These are phyloP conservation scores for Schrenkiella parvula DNA, from an alignment of 345 rosid species.

Conservation along the genomic window DNA sequence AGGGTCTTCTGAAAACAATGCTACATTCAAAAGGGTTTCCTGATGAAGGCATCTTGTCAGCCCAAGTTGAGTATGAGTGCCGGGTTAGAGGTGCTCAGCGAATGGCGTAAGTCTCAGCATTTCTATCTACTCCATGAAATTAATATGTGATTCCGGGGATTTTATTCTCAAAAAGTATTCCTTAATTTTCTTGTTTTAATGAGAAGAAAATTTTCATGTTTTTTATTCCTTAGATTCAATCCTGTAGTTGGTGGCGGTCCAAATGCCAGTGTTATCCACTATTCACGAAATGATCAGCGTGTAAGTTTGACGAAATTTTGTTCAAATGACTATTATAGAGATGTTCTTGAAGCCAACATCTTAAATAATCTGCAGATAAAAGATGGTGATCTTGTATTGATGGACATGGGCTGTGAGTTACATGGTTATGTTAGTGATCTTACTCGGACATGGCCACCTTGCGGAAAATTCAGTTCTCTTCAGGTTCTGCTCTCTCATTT, in stretches of 20 bases:
- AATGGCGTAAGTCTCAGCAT: conserved; percentile 73
- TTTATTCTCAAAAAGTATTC: not conserved
- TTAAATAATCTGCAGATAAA: conserved; percentile 49
- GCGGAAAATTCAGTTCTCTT: conserved; percentile 68
- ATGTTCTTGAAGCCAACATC: conserved; percentile 18
- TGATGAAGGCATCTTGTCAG: conserved; percentile 67
- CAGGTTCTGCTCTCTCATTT: conserved; percentile 38
- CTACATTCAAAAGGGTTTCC: conserved; percentile 75
- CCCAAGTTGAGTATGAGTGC: conserved; percentile 91
- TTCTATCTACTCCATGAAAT: not conserved
- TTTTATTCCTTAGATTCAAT: conserved; percentile 55
- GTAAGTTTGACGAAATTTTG: conserved; percentile 40
- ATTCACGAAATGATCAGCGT: conserved; percentile 87
- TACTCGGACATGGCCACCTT: conserved; percentile 93
- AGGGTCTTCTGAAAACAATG: conserved; percentile 94
- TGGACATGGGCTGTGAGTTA: conserved; percentile 98
- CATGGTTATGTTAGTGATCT: conserved; percentile 96
- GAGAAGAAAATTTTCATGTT: not conserved
- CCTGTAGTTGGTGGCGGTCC: conserved; percentile 97
- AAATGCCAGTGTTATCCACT: conserved; percentile 88
- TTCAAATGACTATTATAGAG: not conserved
- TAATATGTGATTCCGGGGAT: not conserved
- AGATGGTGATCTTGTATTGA: conserved; percentile 83
- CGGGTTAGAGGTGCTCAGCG: conserved; percentile 91
- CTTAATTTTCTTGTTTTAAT: not conserved